Conservation (phyloP, 441 rosid genomes). For the Iberis amara region DNA sequence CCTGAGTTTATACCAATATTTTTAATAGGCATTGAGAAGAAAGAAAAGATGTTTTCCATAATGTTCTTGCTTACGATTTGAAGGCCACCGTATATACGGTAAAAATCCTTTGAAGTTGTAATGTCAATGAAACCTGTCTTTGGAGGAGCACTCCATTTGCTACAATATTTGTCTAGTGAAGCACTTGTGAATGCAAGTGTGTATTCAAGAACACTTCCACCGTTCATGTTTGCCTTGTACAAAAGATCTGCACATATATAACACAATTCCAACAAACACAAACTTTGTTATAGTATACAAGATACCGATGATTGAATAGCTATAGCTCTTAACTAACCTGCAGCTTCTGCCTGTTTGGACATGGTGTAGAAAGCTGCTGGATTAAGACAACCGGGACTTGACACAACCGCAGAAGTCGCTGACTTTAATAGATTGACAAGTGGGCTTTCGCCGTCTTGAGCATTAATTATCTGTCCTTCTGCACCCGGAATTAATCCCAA, state of each 20-base stretch:
- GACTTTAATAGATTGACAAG: constrained; percentile 85
- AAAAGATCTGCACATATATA: constrained; percentile 58
- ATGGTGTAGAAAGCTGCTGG: constrained; percentile 86
- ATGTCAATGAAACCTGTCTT: constrained; percentile 96
- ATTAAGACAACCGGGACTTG: constrained; percentile 69
- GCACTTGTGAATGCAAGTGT: constrained; percentile 99
- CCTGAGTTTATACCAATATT: constrained; percentile 39
- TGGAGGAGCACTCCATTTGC: constrained; percentile 94
- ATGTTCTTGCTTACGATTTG: constrained; percentile 60
- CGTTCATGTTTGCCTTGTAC: constrained; percentile 89
- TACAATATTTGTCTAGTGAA: constrained; percentile 85
- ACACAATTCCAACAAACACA: constrained; percentile 6
- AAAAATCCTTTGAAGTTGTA: constrained; percentile 90
- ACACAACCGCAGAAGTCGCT: constrained; percentile 69
- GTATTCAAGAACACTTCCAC: constrained; percentile 92
- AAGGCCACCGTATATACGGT: constrained; percentile 94
- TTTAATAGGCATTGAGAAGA: neutral
- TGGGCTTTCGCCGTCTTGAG: constrained; percentile 82
- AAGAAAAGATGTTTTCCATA: neutral
- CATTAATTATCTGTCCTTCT: constrained; percentile 82
- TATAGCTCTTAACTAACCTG: constrained; percentile 46
- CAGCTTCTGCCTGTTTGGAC: constrained; percentile 99
- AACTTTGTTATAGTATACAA: constrained; percentile 18
- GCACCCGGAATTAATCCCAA: constrained; percentile 77
- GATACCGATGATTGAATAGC: constrained; percentile 6